Evolutionary conservation across 2,329 filamentous ascomycete species (phyloP).

Genomic region (Sporothrix sp.): DNA sequence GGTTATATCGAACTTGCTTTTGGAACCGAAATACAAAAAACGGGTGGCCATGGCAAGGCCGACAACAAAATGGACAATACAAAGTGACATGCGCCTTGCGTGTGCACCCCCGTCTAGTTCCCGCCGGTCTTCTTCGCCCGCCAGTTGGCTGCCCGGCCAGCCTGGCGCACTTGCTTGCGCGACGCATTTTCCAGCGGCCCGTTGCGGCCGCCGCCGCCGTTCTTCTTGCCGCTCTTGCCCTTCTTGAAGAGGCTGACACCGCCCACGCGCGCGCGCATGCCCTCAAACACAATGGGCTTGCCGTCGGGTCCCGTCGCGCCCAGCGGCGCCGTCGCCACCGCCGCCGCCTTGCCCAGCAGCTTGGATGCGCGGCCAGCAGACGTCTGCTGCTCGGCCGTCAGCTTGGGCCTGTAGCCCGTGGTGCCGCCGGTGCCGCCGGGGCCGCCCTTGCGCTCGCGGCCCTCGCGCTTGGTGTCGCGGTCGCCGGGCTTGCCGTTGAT

Average conservation of each 20-base stretch:
- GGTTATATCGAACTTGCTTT: too few species aligned
- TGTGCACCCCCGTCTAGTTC: too few species aligned
- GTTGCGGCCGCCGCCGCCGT: conserved; percentile 11
- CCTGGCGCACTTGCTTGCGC: conserved; percentile 32
- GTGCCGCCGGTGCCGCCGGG: conserved; percentile 22
- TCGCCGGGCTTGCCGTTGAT: not conserved
- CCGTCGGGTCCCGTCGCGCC: not conserved
- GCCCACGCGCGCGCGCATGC: conserved; percentile 59
- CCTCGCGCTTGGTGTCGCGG: not conserved
- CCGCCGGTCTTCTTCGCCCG: conserved; percentile 12
- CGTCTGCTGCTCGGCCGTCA: conserved; percentile 56
- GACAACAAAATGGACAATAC: not conserved
- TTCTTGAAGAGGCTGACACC: conserved; percentile 46
- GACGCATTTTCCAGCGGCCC: conserved; percentile 27
- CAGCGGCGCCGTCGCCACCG: conserved; percentile 34
- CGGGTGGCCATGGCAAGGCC: not conserved
- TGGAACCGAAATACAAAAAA: not conserved
- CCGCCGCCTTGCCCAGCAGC: conserved; percentile 59
- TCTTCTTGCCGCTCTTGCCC: conserved; percentile 33
- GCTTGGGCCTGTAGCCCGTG: conserved; percentile 58
- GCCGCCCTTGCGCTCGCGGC: not conserved
- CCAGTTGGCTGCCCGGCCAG: conserved; percentile 16
- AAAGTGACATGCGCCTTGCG: too few species aligned
- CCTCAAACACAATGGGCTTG: conserved; percentile 68
- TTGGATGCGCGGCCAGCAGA: conserved; percentile 63